A percentile compares a stretch with the other conserved stretches of the same genome.
phyloP scores from a whole-genome alignment of 1,284 basidiomycete genomes.

The Cutaneotrichosporon sp. region DNA sequence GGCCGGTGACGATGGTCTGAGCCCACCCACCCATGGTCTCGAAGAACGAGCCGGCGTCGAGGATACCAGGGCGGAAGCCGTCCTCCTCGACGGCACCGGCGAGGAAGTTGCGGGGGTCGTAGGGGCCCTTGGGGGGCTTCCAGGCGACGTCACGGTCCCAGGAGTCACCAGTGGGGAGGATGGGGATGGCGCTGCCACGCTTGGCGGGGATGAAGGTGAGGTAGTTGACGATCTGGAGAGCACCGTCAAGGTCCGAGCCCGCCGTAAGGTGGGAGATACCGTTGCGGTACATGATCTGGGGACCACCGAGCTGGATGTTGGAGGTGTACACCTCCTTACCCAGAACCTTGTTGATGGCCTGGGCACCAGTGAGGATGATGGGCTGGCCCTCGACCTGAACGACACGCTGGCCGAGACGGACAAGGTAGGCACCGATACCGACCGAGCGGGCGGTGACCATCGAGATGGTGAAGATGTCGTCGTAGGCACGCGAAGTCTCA shows the following conservation, averaged over 20 bases:
- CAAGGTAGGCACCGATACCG: conserved; percentile 98
- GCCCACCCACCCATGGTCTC: conserved; percentile 77
- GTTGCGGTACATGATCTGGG: conserved; percentile 99
- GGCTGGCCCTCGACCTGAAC: conserved; percentile 99
- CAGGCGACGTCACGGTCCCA: conserved; percentile 96
- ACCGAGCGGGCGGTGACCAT: conserved; percentile 98
- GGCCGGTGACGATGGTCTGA: conserved; percentile 91
- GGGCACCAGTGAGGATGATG: conserved; percentile 97
- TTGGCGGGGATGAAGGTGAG: conserved; percentile 82
- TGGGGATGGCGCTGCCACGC: conserved; percentile 75
- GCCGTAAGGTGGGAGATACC: conserved; percentile 97
- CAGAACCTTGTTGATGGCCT: conserved; percentile 97
- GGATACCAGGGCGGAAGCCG: conserved; percentile 84
- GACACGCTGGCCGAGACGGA: conserved; percentile 94
- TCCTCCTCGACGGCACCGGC: conserved; percentile 86
- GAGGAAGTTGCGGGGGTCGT: conserved; percentile 98
- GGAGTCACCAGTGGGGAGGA: conserved; percentile 67
- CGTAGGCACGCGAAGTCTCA: conserved; percentile 96
- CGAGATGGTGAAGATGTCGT: conserved; percentile 99
- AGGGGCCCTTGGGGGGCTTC: conserved; percentile 87
- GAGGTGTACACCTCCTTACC: conserved; percentile 99
- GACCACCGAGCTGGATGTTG: conserved; percentile 97
- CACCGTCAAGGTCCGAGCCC: conserved; percentile 90
- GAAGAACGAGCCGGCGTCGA: conserved; percentile 89
- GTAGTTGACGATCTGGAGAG: conserved; percentile 91